Percentiles rank a stretch among this genome's conserved stretches.
Evolutionary conservation across 75 land plant species (phyloP).

Genomic region (Isoetes taiwanensis): DNA sequence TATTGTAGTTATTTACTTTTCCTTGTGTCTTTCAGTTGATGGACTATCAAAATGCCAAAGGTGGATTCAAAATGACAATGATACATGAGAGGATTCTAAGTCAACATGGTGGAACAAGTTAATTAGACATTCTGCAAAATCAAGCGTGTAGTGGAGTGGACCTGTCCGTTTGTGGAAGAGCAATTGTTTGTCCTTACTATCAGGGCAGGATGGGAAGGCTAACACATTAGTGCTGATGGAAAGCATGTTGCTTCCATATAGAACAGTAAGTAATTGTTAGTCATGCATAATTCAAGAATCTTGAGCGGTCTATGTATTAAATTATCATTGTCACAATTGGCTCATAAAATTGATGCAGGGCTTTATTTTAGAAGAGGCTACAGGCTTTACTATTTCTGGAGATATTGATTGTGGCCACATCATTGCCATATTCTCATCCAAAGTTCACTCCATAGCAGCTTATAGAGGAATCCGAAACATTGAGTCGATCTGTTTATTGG

Average conservation of each 20-base stretch:
- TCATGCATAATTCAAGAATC: not conserved
- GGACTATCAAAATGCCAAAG: conserved; percentile 65
- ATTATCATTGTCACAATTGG: not conserved
- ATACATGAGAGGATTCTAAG: conserved; percentile 23
- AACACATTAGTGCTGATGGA: conserved; percentile 54
- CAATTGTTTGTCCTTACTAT: conserved; percentile 45
- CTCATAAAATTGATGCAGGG: no score
- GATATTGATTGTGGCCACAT: conserved; percentile 40
- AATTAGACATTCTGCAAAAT: conserved; percentile 39
- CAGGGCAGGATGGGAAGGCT: conserved; percentile 58
- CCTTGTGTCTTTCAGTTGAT: conserved; percentile 46
- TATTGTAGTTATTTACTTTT: not conserved
- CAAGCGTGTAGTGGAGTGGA: conserved; percentile 54
- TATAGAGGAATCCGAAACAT: conserved; percentile 22
- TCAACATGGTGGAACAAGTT: conserved; percentile 48
- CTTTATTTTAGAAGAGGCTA: conserved; percentile 57
- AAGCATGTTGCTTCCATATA: conserved; percentile 53
- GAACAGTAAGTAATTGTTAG: conserved; percentile 22
- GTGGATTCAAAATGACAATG: conserved; percentile 63
- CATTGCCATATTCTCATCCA: conserved; percentile 39
- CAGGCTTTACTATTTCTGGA: conserved; percentile 46
- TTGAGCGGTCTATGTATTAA: not conserved
- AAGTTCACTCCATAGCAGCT: conserved; percentile 30
- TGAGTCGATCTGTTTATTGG: conserved; percentile 43
- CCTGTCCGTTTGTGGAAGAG: conserved; percentile 50